Evolutionary conservation across 2,329 filamentous ascomycete genomes (phyloP), one percentile per base, ranked within the genome.

Genomic region (Trichoderma aggressivum): DNA sequence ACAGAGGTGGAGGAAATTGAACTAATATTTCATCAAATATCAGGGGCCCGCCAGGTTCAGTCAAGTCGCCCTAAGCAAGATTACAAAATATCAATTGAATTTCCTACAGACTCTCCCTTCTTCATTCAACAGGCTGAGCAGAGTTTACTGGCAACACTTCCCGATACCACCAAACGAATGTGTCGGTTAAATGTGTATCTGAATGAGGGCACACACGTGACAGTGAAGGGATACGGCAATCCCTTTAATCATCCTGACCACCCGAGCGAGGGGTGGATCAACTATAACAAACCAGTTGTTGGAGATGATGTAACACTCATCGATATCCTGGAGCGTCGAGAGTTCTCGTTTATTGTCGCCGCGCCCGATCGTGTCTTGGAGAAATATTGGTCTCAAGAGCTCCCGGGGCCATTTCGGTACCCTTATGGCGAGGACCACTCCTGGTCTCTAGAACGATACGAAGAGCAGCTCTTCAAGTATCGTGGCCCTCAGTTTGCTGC

Each of bases 321-420:
- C 3, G 39, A 43, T 0, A 10, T 43, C 7, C 6, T 43, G 1
- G 16, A 43, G 7, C 39, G n/a, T 1, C 1, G 18, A 4, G n/a
- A 7, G 1, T 43, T 43, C 16, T n/a, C 16, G 2, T 43, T 43
- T 10, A 16, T 43, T 1, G 39, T 43, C 6, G 3, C 16, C 0
- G 2, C 18, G 3, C 16, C 16, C 1, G 1, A 8, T 2, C 16
- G 3, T 6, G 36, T 8, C 2, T 2, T 43, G 2, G 39, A n/a
- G 5, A 43, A n/a, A n/a, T 1, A 18, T 1, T 43, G 39, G 39
- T 18, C 18, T 1, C 39, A 43, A 7, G 16, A 43, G 39, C 16
- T 43, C 6, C 39, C 39, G 3, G 39, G 18, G 4, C 39, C 39
- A 43, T 43, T 43, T 1, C 16, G 39, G 0, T 43, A 43, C 1